Conservation (phyloP, 768 basidiomycete species). For the Tubosaeta brunneosetosa region DNA sequence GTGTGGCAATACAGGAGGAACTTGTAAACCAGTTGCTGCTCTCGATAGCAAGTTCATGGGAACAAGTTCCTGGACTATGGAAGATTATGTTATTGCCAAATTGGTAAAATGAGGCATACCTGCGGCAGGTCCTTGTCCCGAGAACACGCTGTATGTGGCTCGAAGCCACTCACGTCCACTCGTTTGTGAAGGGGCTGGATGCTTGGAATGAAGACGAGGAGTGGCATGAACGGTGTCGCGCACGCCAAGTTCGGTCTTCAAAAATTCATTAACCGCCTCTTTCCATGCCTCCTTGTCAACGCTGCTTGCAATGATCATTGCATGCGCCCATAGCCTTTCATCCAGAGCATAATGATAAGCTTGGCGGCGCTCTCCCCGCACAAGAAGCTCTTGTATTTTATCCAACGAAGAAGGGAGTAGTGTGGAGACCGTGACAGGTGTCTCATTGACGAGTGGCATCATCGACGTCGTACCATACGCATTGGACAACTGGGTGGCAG, state of each 20-base stretch:
- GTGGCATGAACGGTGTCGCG: conserved; percentile 25
- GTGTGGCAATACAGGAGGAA: conserved; percentile 31
- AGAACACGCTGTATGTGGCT: conserved; percentile 77
- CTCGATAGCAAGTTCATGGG: conserved; percentile 52
- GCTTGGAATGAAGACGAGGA: conserved; percentile 17
- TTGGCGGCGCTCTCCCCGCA: conserved; percentile 78
- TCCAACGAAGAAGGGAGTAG: conserved; percentile 64
- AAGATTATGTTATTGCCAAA: conserved; percentile 2
- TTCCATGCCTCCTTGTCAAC: conserved; percentile 94
- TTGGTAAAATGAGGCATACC: conserved; percentile 39
- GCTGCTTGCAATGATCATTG: conserved; percentile 89
- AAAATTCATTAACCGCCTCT: conserved; percentile 82
- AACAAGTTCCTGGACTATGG: conserved; percentile 67
- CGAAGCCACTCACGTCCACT: conserved; percentile 70
- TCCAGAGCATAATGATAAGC: conserved; percentile 89
- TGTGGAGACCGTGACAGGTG: conserved; percentile 52
- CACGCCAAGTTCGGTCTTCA: conserved; percentile 65
- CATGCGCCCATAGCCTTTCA: conserved; percentile 91
- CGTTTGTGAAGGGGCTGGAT: conserved; percentile 19
- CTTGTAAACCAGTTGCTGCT: conserved; percentile 35
- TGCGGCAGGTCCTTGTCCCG: conserved; percentile 75
- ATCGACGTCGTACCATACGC: conserved; percentile 12
- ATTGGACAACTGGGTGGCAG: conserved; percentile 26
- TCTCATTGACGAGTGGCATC: conserved; percentile 37
- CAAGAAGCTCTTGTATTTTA: conserved; percentile 72